These are phyloP conservation scores for Fusarium beomiforme DNA, from an alignment of 2,329 filamentous ascomycete genomes.

Conservation along the genomic window DNA sequence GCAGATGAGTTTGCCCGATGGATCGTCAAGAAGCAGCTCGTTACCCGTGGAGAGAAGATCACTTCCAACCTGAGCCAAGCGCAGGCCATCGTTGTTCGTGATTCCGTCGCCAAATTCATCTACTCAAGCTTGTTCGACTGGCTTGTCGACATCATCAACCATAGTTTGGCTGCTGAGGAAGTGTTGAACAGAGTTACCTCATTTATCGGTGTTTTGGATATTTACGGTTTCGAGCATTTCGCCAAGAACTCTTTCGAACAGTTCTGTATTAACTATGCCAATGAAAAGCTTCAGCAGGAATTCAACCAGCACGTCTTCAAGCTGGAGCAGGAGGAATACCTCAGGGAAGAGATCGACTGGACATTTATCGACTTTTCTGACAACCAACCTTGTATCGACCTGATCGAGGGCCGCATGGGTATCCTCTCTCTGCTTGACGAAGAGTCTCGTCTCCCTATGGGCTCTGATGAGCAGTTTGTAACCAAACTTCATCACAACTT, in stretches of 20 bases:
- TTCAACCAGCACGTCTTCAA: slow-evolving; percentile 99
- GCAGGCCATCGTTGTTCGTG: slow-evolving; percentile 91
- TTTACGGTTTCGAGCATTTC: slow-evolving; percentile 99
- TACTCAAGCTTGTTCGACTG: slow-evolving; percentile 99
- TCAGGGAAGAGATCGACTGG: slow-evolving; percentile 97
- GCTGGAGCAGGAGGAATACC: slow-evolving; percentile 97
- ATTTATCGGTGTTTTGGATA: slow-evolving; percentile 99
- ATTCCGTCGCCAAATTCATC: slow-evolving; percentile 98
- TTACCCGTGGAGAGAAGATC: slow-evolving; percentile 97
- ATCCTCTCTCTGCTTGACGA: slow-evolving; percentile 93
- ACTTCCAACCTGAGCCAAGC: slow-evolving; percentile 94
- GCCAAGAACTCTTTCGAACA: slow-evolving; percentile 99
- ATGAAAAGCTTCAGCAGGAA: slow-evolving; percentile 98
- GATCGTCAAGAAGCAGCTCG: slow-evolving; percentile 98
- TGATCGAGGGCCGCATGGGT: slow-evolving; percentile 97
- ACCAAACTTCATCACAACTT: slow-evolving; percentile 97
- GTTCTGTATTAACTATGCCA: slow-evolving; percentile 99
- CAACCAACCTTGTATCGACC: slow-evolving; percentile 98
- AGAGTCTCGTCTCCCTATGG: slow-evolving; percentile 96
- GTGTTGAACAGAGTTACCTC: slow-evolving; percentile 83
- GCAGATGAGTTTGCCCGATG: slow-evolving; percentile 90
- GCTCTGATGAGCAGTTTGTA: slow-evolving; percentile 95
- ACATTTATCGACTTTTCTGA: slow-evolving; percentile 99
- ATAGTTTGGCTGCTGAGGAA: slow-evolving; percentile 86
- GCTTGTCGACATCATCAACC: slow-evolving; percentile 97